Percentiles rank a stretch among this genome's conserved stretches.
Conservation (phyloP, 1,284 basidiomycete species). For the Sphaerobolus stellatus region DNA sequence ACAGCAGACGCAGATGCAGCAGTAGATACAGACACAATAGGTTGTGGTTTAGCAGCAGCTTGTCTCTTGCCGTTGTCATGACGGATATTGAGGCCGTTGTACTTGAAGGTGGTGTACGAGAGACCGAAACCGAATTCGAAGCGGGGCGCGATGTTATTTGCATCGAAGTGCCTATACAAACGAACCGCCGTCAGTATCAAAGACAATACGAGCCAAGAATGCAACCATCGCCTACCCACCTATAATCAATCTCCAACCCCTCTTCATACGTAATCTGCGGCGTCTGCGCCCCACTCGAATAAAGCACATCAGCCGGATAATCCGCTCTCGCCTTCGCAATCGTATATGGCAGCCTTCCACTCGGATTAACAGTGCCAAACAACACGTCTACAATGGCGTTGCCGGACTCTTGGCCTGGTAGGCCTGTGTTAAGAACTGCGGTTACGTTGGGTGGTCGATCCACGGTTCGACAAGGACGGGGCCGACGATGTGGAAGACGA, state of each 20-base stretch:
- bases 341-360: constrained; percentile 77
- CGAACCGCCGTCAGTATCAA: background rate
- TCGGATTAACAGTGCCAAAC: constrained; percentile 71
- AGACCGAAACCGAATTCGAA: constrained; percentile 69
- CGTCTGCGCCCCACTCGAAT: constrained; percentile 29
- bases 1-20: background rate
- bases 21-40: constrained; percentile 8
- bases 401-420: constrained; percentile 76
- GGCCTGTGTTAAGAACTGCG: constrained; percentile 64
- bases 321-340: constrained; percentile 69
- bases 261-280: constrained; percentile 47
- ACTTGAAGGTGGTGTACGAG: constrained; percentile 80
- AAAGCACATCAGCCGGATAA: constrained; percentile 52
- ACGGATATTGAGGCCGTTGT: constrained; percentile 50
- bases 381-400: constrained; percentile 74
- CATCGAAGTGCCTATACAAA: constrained; percentile 27
- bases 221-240: constrained; percentile 45
- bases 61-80: constrained; percentile 29
- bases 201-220: background rate
- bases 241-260: constrained; percentile 72
- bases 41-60: too few relatives aligned
- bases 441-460: constrained; percentile 79
- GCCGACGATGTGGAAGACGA: constrained; percentile 78
- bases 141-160: constrained; percentile 51
- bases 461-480: constrained; percentile 72